Evolutionary conservation across 306 rosid species (phyloP).

Genomic region (Rosa rugosa): DNA sequence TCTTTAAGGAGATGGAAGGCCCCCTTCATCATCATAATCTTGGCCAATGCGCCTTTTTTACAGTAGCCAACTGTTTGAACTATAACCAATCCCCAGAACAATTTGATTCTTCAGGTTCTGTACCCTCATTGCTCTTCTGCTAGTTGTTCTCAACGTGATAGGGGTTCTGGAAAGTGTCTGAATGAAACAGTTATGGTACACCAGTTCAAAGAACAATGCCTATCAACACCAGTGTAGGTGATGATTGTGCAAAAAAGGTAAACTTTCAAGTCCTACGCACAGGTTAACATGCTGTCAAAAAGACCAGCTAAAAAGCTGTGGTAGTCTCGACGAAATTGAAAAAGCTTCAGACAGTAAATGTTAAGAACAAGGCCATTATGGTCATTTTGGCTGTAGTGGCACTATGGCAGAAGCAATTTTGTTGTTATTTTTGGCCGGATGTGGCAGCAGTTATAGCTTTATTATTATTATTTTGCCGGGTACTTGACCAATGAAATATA

Average conservation of each 20-base stretch:
- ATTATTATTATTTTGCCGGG: neutral
- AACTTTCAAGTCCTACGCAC: neutral
- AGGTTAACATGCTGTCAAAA: neutral
- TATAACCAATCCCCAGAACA: neutral
- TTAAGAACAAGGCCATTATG: neutral
- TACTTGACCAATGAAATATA: slow-evolving; percentile 33
- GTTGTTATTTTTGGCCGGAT: neutral
- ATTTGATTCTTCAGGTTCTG: neutral
- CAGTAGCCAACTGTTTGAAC: neutral
- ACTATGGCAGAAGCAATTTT: neutral
- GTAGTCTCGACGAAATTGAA: neutral
- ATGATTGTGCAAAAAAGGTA: neutral
- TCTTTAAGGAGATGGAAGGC: neutral
- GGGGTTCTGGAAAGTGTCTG: neutral
- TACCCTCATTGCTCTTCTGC: neutral
- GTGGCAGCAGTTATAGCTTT: neutral
- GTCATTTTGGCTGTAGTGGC: neutral
- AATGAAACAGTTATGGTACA: neutral
- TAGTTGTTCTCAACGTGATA: neutral
- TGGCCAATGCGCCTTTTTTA: neutral
- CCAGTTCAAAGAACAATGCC: neutral
- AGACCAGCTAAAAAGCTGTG: neutral
- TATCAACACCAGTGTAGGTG: neutral
- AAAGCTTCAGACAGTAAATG: too few species aligned
- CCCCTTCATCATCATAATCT: neutral